phyloP scores from a whole-genome alignment of 805 yeast species.

The Candida glaebosa region DNA sequence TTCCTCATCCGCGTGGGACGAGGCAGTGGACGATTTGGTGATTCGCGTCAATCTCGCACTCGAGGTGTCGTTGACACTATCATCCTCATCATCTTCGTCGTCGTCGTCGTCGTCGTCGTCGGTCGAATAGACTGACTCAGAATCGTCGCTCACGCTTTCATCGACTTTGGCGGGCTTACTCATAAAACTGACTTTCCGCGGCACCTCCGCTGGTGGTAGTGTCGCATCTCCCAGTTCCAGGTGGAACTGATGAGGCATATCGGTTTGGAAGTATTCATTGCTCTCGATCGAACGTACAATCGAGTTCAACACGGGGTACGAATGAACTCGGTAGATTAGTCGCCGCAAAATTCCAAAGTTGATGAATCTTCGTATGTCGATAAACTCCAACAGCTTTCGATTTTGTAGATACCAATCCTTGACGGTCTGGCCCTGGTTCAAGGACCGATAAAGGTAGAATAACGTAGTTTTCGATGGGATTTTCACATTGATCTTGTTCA shows the following conservation, averaged over 20 bases:
- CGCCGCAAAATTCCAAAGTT: slow-evolving; percentile 85
- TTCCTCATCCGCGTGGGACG: slow-evolving; percentile 8
- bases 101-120: slow-evolving; percentile 14
- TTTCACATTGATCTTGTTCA: slow-evolving; percentile 9
- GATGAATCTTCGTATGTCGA: slow-evolving; percentile 81
- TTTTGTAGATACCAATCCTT: slow-evolving; percentile 81
- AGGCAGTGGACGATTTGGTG: neutral
- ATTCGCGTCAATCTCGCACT: neutral
- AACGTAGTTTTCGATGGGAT: slow-evolving; percentile 64
- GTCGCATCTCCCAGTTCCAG: slow-evolving; percentile 9
- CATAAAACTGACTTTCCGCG: neutral
- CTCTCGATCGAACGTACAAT: slow-evolving; percentile 37
- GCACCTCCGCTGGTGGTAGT: neutral
- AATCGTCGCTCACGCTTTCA: slow-evolving; percentile 1
- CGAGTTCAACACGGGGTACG: slow-evolving; percentile 61
- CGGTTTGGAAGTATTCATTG: slow-evolving; percentile 7
- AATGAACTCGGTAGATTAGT: slow-evolving; percentile 72
- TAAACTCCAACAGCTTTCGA: slow-evolving; percentile 49
- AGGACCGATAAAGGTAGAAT: slow-evolving; percentile 70
- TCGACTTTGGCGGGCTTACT: neutral
- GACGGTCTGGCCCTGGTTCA: slow-evolving; percentile 74
- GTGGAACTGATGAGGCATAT: slow-evolving; percentile 1
- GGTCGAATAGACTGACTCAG: neutral
- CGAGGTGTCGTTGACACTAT: neutral
- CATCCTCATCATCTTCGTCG: neutral